phyloP scores from a whole-genome alignment of 164 flowering plant genomes.

The Vitis riparia region DNA sequence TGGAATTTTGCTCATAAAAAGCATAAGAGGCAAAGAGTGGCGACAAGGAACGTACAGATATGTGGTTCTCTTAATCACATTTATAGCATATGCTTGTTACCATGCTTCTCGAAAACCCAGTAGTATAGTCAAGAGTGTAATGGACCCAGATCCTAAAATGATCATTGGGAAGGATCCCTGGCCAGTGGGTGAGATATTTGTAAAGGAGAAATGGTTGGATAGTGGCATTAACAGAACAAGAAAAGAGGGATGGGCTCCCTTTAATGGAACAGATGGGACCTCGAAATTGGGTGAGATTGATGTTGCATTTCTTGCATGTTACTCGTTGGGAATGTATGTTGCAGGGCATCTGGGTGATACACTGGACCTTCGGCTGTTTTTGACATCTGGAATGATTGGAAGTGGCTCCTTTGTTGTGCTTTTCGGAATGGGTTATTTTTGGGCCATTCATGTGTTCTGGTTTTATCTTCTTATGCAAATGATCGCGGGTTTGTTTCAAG shows the following conservation, averaged over 20 bases:
- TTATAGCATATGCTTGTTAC: constrained; percentile 81
- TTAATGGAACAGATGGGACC: constrained; percentile 71
- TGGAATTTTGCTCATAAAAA: constrained; percentile 52
- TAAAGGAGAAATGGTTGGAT: constrained; percentile 25
- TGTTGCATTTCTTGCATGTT: constrained; percentile 85
- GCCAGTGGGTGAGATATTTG: constrained; percentile 64
- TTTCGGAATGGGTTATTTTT: constrained; percentile 86
- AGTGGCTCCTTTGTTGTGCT: constrained; percentile 83
- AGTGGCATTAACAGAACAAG: constrained; percentile 2
- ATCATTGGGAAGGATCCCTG: constrained; percentile 25
- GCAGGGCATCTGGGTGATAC: constrained; percentile 92
- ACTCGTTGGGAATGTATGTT: constrained; percentile 80
- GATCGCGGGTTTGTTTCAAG: constrained; percentile 92
- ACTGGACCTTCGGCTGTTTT: constrained; percentile 70
- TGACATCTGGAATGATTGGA: constrained; percentile 85
- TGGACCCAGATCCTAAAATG: constrained; percentile 50
- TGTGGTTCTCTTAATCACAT: constrained; percentile 68
- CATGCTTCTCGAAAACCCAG: constrained; percentile 92
- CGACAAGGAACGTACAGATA: constrained; percentile 49
- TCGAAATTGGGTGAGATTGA: constrained; percentile 86
- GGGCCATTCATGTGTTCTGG: constrained; percentile 66
- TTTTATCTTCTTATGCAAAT: constrained; percentile 81
- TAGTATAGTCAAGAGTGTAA: constrained; percentile 85
- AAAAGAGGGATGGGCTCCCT: constrained; percentile 75
- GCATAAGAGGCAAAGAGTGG: constrained; percentile 54